Conservation (phyloP, 768 basidiomycete species). For the Boletellus emodensis region DNA sequence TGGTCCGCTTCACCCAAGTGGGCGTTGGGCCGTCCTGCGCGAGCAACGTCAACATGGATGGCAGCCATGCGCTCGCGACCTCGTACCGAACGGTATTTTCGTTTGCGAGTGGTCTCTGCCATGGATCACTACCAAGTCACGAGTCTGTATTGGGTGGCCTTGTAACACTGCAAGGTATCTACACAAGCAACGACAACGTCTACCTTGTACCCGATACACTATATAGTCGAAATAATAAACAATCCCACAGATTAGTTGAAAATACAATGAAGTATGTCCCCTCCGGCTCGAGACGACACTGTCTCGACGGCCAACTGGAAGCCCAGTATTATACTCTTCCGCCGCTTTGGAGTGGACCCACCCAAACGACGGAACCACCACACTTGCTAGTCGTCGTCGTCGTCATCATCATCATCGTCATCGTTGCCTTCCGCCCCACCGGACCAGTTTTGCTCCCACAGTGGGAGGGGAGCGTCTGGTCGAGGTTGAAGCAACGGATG, state of each 20-base stretch:
- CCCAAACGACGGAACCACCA: not conserved
- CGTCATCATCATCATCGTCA: conserved; percentile 38
- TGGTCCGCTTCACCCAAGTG: conserved; percentile 57
- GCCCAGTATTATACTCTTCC: not conserved
- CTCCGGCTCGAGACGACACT: not conserved
- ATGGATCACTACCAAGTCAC: not conserved
- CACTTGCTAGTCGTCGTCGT: conserved; percentile 39
- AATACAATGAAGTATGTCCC: conserved; percentile 19
- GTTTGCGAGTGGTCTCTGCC: conserved; percentile 33
- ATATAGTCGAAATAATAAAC: conserved; percentile 4
- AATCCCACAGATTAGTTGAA: conserved; percentile 21
- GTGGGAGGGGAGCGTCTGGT: conserved; percentile 33
- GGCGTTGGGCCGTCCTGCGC: conserved; percentile 58
- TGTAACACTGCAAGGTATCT: conserved; percentile 19
- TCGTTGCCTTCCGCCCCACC: conserved; percentile 59
- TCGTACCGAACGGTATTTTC: conserved; percentile 51
- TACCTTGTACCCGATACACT: conserved; percentile 5
- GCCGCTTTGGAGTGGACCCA: not conserved
- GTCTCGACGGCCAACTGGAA: not conserved
- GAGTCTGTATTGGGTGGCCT: no score
- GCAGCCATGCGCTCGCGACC: not conserved
- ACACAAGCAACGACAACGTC: conserved; percentile 8
- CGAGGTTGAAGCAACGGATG: conserved; percentile 50
- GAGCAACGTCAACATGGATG: conserved; percentile 1
- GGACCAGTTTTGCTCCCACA: conserved; percentile 85